Evolutionary conservation across 2,329 filamentous ascomycete genomes (phyloP).

Genomic region (Calonectria leucothoes): DNA sequence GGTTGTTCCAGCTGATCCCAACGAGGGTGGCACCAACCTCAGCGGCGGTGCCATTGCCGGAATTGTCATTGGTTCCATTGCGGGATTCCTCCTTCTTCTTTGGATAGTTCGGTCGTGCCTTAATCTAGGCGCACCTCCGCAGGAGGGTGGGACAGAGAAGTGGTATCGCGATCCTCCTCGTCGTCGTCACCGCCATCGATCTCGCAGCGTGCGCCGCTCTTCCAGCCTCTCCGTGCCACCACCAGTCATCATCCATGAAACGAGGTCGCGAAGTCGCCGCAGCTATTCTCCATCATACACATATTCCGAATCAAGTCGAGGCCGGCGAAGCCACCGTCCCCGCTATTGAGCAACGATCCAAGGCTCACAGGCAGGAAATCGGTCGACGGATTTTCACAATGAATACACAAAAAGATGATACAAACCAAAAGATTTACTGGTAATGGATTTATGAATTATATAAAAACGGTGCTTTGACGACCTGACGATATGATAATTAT

Average conservation of each 20-base stretch:
- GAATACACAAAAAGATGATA: neutral
- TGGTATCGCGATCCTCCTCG: slow-evolving; percentile 43
- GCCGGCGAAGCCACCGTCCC: slow-evolving; percentile 10
- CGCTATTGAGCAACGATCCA: neutral
- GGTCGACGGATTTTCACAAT: neutral
- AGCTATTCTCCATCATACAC: slow-evolving; percentile 28
- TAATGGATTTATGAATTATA: neutral
- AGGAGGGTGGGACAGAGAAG: slow-evolving; percentile 41
- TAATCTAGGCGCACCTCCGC: slow-evolving; percentile 53
- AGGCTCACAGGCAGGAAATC: no score
- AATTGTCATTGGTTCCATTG: slow-evolving; percentile 62
- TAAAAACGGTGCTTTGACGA: neutral
- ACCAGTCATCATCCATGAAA: slow-evolving; percentile 34
- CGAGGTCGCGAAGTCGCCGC: slow-evolving; percentile 33
- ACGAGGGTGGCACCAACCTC: slow-evolving; percentile 43
- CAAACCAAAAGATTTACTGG: neutral
- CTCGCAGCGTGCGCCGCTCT: slow-evolving; percentile 33
- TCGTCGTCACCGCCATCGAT: slow-evolving; percentile 38
- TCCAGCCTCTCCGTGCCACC: slow-evolving; percentile 41
- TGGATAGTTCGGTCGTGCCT: slow-evolving; percentile 61
- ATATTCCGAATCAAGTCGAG: slow-evolving; percentile 31
- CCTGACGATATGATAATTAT: neutral
- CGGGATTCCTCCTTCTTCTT: slow-evolving; percentile 56
- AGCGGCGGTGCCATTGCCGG: slow-evolving; percentile 63
- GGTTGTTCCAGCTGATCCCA: slow-evolving; percentile 36